Evolutionary conservation across 140 eudicot species (phyloP).

Genomic region (Artemisia princeps): DNA sequence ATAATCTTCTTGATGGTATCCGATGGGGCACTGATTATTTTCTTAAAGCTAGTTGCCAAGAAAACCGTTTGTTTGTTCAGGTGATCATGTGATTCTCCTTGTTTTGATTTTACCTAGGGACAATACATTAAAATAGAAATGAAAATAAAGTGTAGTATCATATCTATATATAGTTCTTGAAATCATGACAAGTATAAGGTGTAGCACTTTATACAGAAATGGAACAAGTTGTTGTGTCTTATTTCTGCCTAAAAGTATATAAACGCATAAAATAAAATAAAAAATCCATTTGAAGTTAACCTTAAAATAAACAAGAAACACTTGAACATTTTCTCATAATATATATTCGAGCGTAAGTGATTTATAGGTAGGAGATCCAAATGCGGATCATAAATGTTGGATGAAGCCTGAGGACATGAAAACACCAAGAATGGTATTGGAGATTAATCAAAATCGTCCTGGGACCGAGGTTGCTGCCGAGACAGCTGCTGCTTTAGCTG

Average conservation of each 20-base stretch:
- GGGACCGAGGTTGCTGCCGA: slow-evolving; percentile 91
- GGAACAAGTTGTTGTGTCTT: too few species aligned
- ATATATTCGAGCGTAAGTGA: neutral
- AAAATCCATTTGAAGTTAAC: neutral
- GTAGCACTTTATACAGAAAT: neutral
- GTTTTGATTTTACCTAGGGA: neutral
- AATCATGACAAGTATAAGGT: neutral
- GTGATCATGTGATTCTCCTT: slow-evolving; percentile 22
- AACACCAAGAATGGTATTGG: slow-evolving; percentile 52
- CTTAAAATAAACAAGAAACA: neutral
- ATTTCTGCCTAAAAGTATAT: too few species aligned
- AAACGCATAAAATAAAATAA: neutral
- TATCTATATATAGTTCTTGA: too few species aligned
- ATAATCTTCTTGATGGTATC: slow-evolving; percentile 39
- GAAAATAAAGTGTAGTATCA: neutral
- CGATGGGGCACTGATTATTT: slow-evolving; percentile 84
- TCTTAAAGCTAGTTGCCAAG: slow-evolving; percentile 46
- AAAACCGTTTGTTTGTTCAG: slow-evolving; percentile 56
- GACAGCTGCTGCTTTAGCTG: slow-evolving; percentile 79
- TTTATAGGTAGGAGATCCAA: slow-evolving; percentile 71
- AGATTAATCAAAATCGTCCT: slow-evolving; percentile 43
- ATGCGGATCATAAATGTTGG: slow-evolving; percentile 70
- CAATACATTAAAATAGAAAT: neutral
- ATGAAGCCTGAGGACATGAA: slow-evolving; percentile 64
- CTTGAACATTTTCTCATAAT: too few species aligned